Conservation (phyloP, 768 basidiomycete genomes). For the Gloeopeniophorella convolvens region DNA sequence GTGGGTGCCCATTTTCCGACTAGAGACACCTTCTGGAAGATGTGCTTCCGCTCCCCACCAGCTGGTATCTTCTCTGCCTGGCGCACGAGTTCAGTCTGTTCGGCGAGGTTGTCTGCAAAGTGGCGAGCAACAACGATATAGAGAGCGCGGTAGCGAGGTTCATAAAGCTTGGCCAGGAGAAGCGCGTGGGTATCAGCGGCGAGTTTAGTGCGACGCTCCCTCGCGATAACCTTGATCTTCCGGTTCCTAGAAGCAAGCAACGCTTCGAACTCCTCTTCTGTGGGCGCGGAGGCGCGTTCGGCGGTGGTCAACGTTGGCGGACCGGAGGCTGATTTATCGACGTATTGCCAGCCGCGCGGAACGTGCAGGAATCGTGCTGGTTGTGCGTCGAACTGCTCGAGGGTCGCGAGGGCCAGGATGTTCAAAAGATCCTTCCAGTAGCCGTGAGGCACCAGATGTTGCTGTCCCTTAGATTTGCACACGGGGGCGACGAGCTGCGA, state of each 20-base stretch:
- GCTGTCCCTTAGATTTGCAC: conserved; percentile 29
- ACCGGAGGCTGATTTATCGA: neutral
- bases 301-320: neutral
- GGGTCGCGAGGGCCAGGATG: conserved; percentile 53
- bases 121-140: conserved; percentile 58
- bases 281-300: conserved; percentile 24
- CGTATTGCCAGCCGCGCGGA: neutral
- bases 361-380: conserved; percentile 9
- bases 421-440: conserved; percentile 76
- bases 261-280: neutral
- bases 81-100: conserved; percentile 40
- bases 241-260: conserved; percentile 6
- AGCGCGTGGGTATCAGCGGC: conserved; percentile 29
- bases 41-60: conserved; percentile 23
- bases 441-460: conserved; percentile 39
- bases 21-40: conserved; percentile 43
- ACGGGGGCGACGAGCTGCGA: conserved; percentile 14
- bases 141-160: conserved; percentile 52
- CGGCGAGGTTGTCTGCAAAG: conserved; percentile 45
- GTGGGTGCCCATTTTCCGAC: conserved; percentile 70
- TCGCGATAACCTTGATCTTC: conserved; percentile 15
- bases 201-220: conserved; percentile 21
- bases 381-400: conserved; percentile 38
- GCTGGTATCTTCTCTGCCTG: conserved; percentile 32
- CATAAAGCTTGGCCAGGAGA: conserved; percentile 37